These are phyloP conservation scores for Alopecurus myosuroides DNA, from an alignment of 176 grass and related monocot genomes.

Conservation along the genomic window DNA sequence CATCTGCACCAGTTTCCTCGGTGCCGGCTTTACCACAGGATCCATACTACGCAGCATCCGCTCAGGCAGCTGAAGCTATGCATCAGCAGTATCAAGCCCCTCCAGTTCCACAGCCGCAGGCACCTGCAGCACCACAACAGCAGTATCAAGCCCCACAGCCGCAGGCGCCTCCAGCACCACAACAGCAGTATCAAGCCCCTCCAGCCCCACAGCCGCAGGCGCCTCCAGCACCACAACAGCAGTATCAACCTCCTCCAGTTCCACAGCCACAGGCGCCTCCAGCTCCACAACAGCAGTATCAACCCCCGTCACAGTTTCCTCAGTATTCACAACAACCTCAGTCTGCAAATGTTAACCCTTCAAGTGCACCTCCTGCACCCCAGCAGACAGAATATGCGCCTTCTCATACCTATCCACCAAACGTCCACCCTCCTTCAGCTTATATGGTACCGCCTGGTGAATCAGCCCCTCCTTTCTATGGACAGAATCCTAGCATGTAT, in stretches of 20 bases:
- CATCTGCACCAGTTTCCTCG: conserved; percentile 29
- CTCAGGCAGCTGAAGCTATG: conserved; percentile 42
- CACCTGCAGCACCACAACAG: conserved; percentile 37
- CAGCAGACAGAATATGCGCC: conserved; percentile 58
- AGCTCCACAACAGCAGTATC: conserved; percentile 42
- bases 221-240: conserved; percentile 36
- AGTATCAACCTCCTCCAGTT: conserved; percentile 44
- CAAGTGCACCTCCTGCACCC: conserved; percentile 31
- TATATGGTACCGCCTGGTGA: conserved; percentile 52
- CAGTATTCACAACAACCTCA: conserved; percentile 50
- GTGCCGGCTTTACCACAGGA: conserved; percentile 36
- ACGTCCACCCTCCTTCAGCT: conserved; percentile 39
- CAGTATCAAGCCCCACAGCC: conserved; percentile 54
- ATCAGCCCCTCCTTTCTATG: conserved; percentile 63
- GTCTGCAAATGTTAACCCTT: conserved; percentile 28
- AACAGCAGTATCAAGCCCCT: conserved; percentile 45
- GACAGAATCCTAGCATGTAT: conserved; percentile 50
- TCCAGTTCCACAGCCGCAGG: conserved; percentile 37
- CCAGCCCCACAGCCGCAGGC: conserved; percentile 37
- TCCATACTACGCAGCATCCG: conserved; percentile 40
- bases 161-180: conserved; percentile 33
- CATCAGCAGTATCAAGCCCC: conserved; percentile 62
- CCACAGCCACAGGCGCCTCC: conserved; percentile 42
- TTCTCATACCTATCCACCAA: conserved; percentile 53
- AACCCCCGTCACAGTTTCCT: conserved; percentile 41